Conservation (phyloP, 2,329 filamentous ascomycete species). For the Fusarium kyushuense region DNA sequence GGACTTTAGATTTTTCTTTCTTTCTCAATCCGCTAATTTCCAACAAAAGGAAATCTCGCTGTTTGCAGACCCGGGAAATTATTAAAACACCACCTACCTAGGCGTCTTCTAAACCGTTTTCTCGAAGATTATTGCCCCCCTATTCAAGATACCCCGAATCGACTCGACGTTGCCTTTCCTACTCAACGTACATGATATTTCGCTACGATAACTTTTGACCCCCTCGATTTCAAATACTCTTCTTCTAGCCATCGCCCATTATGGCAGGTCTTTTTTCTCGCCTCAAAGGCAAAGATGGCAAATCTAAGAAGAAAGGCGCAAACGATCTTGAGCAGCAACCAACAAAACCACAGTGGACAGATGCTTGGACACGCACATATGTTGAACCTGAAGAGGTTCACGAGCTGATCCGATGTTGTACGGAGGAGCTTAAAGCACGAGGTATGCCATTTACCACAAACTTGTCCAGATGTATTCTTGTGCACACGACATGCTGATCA, state of each 20-base stretch:
- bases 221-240: conserved; percentile 12
- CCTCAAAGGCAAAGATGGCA: conserved; percentile 81
- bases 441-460: conserved; percentile 67
- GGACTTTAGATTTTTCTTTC: conserved; percentile 1
- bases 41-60: conserved; percentile 26
- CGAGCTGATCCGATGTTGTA: conserved; percentile 86
- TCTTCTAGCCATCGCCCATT: conserved; percentile 43
- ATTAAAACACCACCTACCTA: conserved; percentile 17
- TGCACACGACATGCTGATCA: conserved; percentile 38
- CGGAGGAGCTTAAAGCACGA: conserved; percentile 91
- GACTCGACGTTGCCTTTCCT: conserved; percentile 32
- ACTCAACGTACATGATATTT: conserved; percentile 28
- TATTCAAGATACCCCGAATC: conserved; percentile 28
- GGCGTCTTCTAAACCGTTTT: conserved; percentile 9
- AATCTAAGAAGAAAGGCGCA: conserved; percentile 74
- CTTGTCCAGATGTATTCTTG: background rate
- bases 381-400: conserved; percentile 92
- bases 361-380: conserved; percentile 85
- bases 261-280: conserved; percentile 72
- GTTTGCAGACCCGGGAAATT: conserved; percentile 36
- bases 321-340: conserved; percentile 65
- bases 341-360: conserved; percentile 83
- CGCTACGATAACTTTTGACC: conserved; percentile 18
- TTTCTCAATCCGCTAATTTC: conserved; percentile 3
- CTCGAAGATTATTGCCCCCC: conserved; percentile 35